Evolutionary conservation across 2,329 filamentous ascomycete species (phyloP).

Genomic region (Lachnellula arida): DNA sequence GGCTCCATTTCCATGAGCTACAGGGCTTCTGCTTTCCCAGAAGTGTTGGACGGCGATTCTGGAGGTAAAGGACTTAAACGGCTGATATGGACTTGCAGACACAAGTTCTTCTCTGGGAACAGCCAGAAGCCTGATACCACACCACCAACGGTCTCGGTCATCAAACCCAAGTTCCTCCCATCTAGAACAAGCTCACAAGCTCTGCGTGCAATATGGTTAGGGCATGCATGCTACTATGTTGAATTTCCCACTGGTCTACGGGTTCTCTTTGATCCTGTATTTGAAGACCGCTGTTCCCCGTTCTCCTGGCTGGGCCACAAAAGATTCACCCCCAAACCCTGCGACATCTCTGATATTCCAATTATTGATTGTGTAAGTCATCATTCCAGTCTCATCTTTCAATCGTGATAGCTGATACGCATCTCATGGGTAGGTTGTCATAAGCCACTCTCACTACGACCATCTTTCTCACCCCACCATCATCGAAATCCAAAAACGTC

Average conservation of each 20-base stretch:
- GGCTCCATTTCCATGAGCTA: too few species aligned
- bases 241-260: constrained; percentile 84
- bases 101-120: neutral
- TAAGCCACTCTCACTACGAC: constrained; percentile 83
- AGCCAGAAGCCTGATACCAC: neutral
- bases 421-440: constrained; percentile 32
- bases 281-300: constrained; percentile 81
- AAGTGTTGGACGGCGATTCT: too few species aligned
- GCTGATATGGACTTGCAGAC: neutral
- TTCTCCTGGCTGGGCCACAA: constrained; percentile 66
- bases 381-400: neutral
- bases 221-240: constrained; percentile 89
- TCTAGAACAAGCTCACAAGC: constrained; percentile 31
- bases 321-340: constrained; percentile 73
- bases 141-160: too few species aligned
- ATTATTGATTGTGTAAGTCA: constrained; percentile 56
- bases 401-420: neutral
- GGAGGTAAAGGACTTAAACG: too few species aligned
- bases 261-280: constrained; percentile 90
- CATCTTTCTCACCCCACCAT: constrained; percentile 77
- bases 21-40: too few species aligned
- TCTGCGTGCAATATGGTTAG: constrained; percentile 86
- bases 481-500: constrained; percentile 60
- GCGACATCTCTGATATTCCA: constrained; percentile 72
- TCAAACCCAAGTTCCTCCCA: too few species aligned